Base-by-base conservation (phyloP, 106 monocot species). In the Chionographis japonica region DNA sequence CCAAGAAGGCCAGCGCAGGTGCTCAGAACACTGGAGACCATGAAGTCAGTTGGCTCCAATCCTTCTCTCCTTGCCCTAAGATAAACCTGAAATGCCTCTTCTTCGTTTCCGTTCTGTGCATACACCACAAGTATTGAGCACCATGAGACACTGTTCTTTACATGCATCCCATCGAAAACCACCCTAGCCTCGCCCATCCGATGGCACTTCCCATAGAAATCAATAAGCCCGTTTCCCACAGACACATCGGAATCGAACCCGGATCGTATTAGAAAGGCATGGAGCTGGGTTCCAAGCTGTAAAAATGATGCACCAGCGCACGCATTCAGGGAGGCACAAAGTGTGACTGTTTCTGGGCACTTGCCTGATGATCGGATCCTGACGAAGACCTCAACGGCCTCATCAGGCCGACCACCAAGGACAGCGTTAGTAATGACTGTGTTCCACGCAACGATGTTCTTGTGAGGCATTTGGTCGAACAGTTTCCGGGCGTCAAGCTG, bases 201-300 rank as follows among this genome's bases (percentile, higher is more conserved):
- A 12, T 62, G 77, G 16, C 80, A 85, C 64, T 95, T 91, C 8
- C 95, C 85, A 38, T 95, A 95, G 61, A 88, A 91, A 74, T 95
- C 95, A 53, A 95, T 55, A 39, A 95, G 37, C 13, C 77, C 78
- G 54, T 95, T 95, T 1, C 74, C 66, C 6, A 95, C 86, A 0
- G 86, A 79, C 7, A 91, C 73, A 56, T 85, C 72, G 10, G 36
- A 12, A 8, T 53, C 60, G 35, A 81, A 84, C 10, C 95, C 91
- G 2, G 54, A 64, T 13, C 52, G 69, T 13, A 86, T 38, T 5
- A 86, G 18, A 59, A 91, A 68, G 0, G 78, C 78, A 63, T 95
- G 95, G 58, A 82, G 58, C 67, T 91, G 84, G 0, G 40, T 36
- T 14, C 91, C 91, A 17, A 80, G 70, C 13, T 14, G 12, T 5